Evolutionary conservation across 768 basidiomycete genomes (phyloP).

Genomic region (Tephrocybe sp.): DNA sequence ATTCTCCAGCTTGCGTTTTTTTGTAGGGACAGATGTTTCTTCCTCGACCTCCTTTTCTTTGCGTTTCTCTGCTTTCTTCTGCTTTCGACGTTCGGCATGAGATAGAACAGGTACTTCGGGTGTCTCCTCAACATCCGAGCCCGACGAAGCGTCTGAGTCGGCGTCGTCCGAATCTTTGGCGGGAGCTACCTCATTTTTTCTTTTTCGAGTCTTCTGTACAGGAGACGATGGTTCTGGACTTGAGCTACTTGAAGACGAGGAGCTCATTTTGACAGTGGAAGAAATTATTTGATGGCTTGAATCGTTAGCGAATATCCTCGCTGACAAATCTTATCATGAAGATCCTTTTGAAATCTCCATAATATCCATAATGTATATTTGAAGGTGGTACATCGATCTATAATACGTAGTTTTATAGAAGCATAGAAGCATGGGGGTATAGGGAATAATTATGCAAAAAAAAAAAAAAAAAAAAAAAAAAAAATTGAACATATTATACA

Average conservation of each 20-base stretch:
- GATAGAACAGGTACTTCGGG: conserved; percentile 57
- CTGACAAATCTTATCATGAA: too few species aligned
- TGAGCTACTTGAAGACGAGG: conserved; percentile 32
- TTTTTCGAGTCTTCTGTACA: conserved; percentile 28
- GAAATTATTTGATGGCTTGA: conserved; percentile 1
- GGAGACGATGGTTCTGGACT: conserved; percentile 26
- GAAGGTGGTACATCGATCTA: neutral
- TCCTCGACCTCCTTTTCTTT: conserved; percentile 20
- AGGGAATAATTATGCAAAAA: too few species aligned
- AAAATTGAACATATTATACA: neutral
- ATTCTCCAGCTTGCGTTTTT: conserved; percentile 48
- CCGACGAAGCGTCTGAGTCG: conserved; percentile 20
- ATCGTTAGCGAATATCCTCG: neutral
- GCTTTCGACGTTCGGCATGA: conserved; percentile 68
- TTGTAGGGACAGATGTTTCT: conserved; percentile 23
- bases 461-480: neutral
- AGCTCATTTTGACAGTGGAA: conserved; percentile 20
- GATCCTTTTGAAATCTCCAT: neutral
- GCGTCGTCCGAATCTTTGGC: conserved; percentile 18
- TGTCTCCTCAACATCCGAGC: conserved; percentile 6
- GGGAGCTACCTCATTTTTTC: conserved; percentile 14
- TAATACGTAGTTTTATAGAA: neutral
- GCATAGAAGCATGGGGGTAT: too few species aligned
- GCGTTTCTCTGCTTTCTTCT: conserved; percentile 45
- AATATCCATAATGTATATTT: neutral